Evolutionary conservation across 2,329 filamentous ascomycete genomes (phyloP).

Genomic region (Emergomyces orientalis): DNA sequence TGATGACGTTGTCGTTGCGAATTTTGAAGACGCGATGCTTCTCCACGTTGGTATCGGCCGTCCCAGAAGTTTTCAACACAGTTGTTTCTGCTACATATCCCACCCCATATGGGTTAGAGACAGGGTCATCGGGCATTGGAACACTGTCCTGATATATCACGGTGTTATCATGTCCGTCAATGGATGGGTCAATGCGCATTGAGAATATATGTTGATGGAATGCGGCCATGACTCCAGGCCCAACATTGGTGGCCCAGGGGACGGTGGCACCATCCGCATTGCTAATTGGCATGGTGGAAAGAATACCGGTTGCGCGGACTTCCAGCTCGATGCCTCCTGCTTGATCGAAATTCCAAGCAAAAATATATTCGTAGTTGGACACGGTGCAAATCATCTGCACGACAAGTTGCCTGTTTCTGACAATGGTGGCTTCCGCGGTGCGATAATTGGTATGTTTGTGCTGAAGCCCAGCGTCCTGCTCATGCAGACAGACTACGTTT

Average conservation of each 20-base stretch:
- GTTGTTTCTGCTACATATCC: constrained; percentile 45
- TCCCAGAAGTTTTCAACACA: constrained; percentile 38
- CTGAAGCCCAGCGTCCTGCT: constrained; percentile 59
- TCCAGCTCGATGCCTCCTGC: constrained; percentile 59
- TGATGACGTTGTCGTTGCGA: constrained; percentile 43
- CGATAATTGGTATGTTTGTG: constrained; percentile 67
- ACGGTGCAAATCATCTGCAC: constrained; percentile 63
- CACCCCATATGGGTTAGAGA: constrained; percentile 44
- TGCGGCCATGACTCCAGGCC: constrained; percentile 57
- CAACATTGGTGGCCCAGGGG: constrained; percentile 59
- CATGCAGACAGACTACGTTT: constrained; percentile 62
- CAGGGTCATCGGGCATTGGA: constrained; percentile 48
- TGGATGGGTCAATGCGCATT: constrained; percentile 53
- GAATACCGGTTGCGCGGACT: constrained; percentile 58
- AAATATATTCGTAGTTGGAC: constrained; percentile 64
- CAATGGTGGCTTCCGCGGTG: constrained; percentile 53
- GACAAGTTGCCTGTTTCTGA: constrained; percentile 56
- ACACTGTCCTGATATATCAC: constrained; percentile 51
- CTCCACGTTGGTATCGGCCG: constrained; percentile 41
- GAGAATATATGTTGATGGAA: constrained; percentile 74
- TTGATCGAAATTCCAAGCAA: constrained; percentile 63
- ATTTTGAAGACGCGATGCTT: constrained; percentile 51
- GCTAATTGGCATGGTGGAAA: constrained; percentile 59
- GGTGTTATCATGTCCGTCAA: constrained; percentile 49
- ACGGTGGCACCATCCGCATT: constrained; percentile 50